These are phyloP conservation scores for Blastobotrys serpentis DNA, from an alignment of 1,139 yeast genomes.

Conservation along the genomic window DNA sequence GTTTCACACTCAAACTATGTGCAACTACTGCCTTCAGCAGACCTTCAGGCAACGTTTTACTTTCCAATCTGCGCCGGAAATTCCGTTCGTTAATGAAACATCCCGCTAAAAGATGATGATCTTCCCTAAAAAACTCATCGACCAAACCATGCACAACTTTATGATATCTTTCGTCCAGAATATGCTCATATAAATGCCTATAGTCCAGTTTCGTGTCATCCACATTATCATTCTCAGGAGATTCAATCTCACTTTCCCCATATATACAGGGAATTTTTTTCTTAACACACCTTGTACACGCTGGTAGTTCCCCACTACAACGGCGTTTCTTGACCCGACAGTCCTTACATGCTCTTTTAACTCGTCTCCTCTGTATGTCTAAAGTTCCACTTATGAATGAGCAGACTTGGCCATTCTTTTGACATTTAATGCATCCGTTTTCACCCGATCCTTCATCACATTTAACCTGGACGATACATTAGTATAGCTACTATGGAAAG, in stretches of 20 bases:
- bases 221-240: not conserved
- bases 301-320: slow-evolving; percentile 11
- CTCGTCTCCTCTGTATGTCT: slow-evolving; percentile 9
- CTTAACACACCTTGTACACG: slow-evolving; percentile 6
- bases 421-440: slow-evolving; percentile 10
- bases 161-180: not conserved
- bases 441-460: slow-evolving; percentile 12
- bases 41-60: not conserved
- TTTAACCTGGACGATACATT: slow-evolving; percentile 9
- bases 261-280: slow-evolving; percentile 4
- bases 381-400: slow-evolving; percentile 9
- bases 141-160: slow-evolving; percentile 3
- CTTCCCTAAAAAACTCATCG: slow-evolving; percentile 10
- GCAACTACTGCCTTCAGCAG: slow-evolving; percentile 11
- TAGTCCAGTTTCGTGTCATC: not conserved
- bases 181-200: slow-evolving; percentile 7
- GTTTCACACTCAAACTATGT: not conserved
- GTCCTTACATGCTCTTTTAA: slow-evolving; percentile 9
- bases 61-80: not conserved
- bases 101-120: slow-evolving; percentile 9
- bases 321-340: slow-evolving; percentile 10
- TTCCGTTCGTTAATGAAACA: slow-evolving; percentile 3
- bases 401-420: slow-evolving; percentile 8
- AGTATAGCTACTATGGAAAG: too few species aligned
- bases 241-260: not conserved